These are phyloP conservation scores for Drechslerella stenobrocha DNA, from an alignment of 2,329 filamentous ascomycete species.

Conservation along the genomic window DNA sequence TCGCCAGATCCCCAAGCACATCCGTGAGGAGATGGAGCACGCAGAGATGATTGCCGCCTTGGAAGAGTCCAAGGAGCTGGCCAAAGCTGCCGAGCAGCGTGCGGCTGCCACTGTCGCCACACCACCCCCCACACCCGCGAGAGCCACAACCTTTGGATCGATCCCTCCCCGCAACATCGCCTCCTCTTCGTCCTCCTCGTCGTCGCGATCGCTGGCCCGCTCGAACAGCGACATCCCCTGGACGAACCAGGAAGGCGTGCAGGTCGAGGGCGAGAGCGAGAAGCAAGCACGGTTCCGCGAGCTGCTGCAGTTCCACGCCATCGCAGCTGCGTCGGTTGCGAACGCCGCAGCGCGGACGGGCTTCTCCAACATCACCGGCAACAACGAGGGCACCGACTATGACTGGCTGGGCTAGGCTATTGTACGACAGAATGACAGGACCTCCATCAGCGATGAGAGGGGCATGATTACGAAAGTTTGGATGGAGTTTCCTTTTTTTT, in stretches of 20 bases:
- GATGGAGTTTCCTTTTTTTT: too few species aligned
- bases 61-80: constrained; percentile 38
- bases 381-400: constrained; percentile 30
- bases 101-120: constrained; percentile 2
- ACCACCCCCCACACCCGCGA: constrained; percentile 7
- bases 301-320: constrained; percentile 43
- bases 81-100: constrained; percentile 12
- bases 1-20: constrained; percentile 37
- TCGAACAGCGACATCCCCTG: constrained; percentile 43
- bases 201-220: constrained; percentile 13
- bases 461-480: too few species aligned
- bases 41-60: constrained; percentile 37
- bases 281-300: constrained; percentile 35
- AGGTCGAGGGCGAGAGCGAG: constrained; percentile 30
- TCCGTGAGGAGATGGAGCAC: constrained; percentile 43
- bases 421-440: constrained; percentile 8
- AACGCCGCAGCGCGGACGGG: constrained; percentile 40
- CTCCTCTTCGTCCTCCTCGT: constrained; percentile 14
- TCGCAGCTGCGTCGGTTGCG: constrained; percentile 37
- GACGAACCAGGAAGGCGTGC: constrained; percentile 23
- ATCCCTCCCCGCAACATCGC: constrained; percentile 8
- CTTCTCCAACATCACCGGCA: constrained; percentile 39
- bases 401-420: constrained; percentile 28
- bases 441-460: too few species aligned
- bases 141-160: constrained; percentile 8